These are phyloP conservation scores for Candida nanaspora DNA, from an alignment of 805 yeast species.

Conservation along the genomic window DNA sequence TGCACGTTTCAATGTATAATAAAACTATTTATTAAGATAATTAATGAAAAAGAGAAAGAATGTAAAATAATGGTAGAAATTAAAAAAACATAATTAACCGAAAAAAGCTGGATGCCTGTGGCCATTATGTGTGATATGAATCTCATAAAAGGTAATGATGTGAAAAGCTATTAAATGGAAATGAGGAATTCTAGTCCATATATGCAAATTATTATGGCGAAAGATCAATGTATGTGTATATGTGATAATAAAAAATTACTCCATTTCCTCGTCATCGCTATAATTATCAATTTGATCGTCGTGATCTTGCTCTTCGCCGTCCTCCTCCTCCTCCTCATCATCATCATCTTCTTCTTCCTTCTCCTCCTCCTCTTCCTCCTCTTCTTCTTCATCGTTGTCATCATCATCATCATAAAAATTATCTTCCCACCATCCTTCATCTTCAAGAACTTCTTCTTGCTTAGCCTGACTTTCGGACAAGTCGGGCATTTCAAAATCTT, in stretches of 20 bases:
- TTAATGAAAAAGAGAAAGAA: too few species aligned
- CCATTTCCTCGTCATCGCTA: conserved; percentile 1
- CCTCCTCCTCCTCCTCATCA: conserved; percentile 19
- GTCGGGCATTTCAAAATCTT: conserved; percentile 76
- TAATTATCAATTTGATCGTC: conserved; percentile 18
- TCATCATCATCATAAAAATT: conserved; percentile 26
- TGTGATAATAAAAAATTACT: too few species aligned
- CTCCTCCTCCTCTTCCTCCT: conserved; percentile 20
- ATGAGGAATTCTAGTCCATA: too few species aligned
- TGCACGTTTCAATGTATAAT: too few species aligned
- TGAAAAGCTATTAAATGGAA: too few species aligned
- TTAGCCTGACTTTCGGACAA: conserved; percentile 36
- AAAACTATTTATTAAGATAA: background rate
- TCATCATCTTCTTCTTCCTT: conserved; percentile 20
- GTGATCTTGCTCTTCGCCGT: conserved; percentile 20
- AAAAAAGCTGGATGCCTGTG: too few species aligned
- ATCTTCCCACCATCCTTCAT: conserved; percentile 27
- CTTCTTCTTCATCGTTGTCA: conserved; percentile 25
- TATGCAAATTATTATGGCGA: background rate
- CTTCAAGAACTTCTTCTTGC: conserved; percentile 20
- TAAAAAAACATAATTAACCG: too few species aligned
- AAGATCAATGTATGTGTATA: background rate
- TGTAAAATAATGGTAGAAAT: too few species aligned
- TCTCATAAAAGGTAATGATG: too few species aligned
- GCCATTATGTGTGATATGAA: too few species aligned